phyloP scores from a whole-genome alignment of 768 basidiomycete genomes.

The Suillus sp. region DNA sequence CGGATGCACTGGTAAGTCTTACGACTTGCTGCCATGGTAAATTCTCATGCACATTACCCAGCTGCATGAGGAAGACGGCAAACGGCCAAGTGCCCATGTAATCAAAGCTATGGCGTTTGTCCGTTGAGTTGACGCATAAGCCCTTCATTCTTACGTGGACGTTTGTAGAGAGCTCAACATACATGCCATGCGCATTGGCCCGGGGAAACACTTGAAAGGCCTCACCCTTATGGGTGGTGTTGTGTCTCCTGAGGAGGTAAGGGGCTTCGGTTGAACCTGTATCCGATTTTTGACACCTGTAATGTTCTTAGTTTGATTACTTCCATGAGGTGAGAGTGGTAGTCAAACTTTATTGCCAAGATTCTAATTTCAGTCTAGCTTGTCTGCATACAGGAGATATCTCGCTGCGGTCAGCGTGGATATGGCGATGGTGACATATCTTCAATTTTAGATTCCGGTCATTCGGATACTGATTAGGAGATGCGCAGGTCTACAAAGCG shows the following conservation, averaged over 20 bases:
- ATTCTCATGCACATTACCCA: constrained; percentile 26
- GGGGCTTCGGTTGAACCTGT: constrained; percentile 16
- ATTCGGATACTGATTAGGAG: constrained; percentile 2
- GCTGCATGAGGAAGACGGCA: constrained; percentile 56
- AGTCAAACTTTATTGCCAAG: not conserved
- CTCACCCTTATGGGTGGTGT: constrained; percentile 75
- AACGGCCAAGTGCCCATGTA: constrained; percentile 55
- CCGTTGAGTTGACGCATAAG: not conserved
- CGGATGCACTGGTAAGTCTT: constrained; percentile 31
- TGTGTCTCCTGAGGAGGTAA: constrained; percentile 76
- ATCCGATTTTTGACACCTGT: constrained; percentile 9
- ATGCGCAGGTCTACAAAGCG: constrained; percentile 56
- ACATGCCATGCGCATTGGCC: constrained; percentile 70
- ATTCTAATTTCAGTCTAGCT: constrained; percentile 42
- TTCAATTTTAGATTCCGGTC: not conserved
- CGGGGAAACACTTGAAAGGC: constrained; percentile 87
- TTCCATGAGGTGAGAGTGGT: constrained; percentile 68
- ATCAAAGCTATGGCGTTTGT: constrained; percentile 54
- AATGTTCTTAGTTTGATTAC: constrained; percentile 64
- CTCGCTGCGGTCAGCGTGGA: constrained; percentile 68
- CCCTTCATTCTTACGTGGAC: not conserved
- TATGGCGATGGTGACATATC: constrained; percentile 68
- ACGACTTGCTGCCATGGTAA: constrained; percentile 11
- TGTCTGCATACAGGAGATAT: constrained; percentile 78
- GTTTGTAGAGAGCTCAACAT: constrained; percentile 43